Evolutionary conservation across 192 early-diverging fungal species (phyloP), one percentile per base, ranked within the genome.

Genomic region (Umbelopsis sp.): DNA sequence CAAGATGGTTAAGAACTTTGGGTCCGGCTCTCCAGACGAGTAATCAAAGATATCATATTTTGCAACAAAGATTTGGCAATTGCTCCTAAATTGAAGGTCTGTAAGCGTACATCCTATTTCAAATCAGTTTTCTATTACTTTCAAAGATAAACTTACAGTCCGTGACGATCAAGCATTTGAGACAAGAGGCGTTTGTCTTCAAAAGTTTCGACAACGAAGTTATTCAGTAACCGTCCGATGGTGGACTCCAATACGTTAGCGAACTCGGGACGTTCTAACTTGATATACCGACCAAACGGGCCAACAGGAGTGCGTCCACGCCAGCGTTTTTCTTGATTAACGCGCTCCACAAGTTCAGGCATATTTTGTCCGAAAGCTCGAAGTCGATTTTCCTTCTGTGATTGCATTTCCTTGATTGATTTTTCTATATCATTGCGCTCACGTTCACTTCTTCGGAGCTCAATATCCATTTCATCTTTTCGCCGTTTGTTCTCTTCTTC

Each of bases 291-390:
- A n/a, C 93, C 93, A 16, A 94, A 77, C 0, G 93, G 93, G 4
- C 93, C 93, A 12, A 93, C 69, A 1, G 93, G 93, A 24, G 71
- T 44, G 45, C 79, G 77, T 34, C 77, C 79, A 14, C 50, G 71
- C 81, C 82, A 86, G 31, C 74, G 32, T 6, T 70, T 74, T 50
- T 84, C 80, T 10, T 41, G 45, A 4, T 78, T 69, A 29, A 93
- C 91, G 8, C 74, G 73, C 4, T 69, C 59, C 51, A 92, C 53
- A 3, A 91, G 85, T 12, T 91, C 89, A 9, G 89, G 85, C 10
- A 92, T 86, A 7, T 76, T 74, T 0, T 75, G 62, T n/a, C 94
- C 95, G 76, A 91, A 97, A 1, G 92, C 92, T 20, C 73, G 86
- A 45, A 97, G 71, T 5, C 83, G 75, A 70, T 97, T 83, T n/a